phyloP scores from a whole-genome alignment of 352 stramenopile genomes.

The Phytopythium boreale region DNA sequence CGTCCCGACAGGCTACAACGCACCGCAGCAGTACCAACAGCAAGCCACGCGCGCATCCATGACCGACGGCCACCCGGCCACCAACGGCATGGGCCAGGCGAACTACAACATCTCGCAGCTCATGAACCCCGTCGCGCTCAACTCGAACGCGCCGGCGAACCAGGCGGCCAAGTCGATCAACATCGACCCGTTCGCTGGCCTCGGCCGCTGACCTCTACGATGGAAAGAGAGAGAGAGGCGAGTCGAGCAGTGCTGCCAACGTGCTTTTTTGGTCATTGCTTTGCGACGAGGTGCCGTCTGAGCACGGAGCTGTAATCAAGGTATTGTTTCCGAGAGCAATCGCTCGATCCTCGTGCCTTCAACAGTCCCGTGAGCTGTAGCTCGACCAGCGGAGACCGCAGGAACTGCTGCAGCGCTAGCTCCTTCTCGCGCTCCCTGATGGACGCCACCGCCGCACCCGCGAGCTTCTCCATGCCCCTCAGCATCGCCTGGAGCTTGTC shows the following conservation, averaged over 20 bases:
- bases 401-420: constrained; percentile 49
- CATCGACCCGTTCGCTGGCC: constrained; percentile 74
- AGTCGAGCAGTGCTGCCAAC: too few relatives aligned
- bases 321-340: neutral
- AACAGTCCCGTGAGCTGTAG: neutral
- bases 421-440: constrained; percentile 46
- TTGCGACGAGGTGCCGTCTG: neutral
- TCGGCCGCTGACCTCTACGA: constrained; percentile 23
- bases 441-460: constrained; percentile 26
- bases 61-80: constrained; percentile 13
- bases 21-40: constrained; percentile 19
- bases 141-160: constrained; percentile 27
- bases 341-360: neutral
- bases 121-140: constrained; percentile 75
- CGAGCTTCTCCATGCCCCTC: constrained; percentile 32
- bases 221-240: neutral
- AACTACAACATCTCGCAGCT: constrained; percentile 86
- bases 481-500: constrained; percentile 31
- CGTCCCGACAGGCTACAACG: constrained; percentile 4
- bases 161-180: constrained; percentile 69
- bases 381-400: constrained; percentile 44
- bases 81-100: constrained; percentile 24
- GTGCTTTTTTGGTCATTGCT: neutral
- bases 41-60: constrained; percentile 17
- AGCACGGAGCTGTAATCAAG: neutral